Conservation (phyloP, 2,329 filamentous ascomycete species). For the Fusarium falciforme region DNA sequence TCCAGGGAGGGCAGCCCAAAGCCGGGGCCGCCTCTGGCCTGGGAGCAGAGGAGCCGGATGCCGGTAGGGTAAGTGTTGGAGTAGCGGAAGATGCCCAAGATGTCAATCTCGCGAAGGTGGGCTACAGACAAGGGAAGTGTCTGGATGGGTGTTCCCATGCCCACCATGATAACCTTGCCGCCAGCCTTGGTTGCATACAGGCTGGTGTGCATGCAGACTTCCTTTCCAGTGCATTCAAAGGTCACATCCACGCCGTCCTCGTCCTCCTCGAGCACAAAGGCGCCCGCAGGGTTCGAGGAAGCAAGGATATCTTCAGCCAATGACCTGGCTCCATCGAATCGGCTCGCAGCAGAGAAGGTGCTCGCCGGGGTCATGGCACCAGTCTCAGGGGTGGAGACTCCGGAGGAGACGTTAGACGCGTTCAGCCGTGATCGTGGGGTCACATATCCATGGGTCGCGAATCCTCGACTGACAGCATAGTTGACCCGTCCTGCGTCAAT, state of each 20-base stretch:
- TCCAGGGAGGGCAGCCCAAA: slow-evolving; percentile 71
- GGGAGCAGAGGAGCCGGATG: slow-evolving; percentile 69
- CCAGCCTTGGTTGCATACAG: slow-evolving; percentile 78
- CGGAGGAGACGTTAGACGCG: slow-evolving; percentile 59
- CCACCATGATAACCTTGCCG: slow-evolving; percentile 80
- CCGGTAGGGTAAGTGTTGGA: slow-evolving; percentile 80
- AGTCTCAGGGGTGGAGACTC: slow-evolving; percentile 58
- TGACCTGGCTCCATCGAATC: slow-evolving; percentile 62
- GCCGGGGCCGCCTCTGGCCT: slow-evolving; percentile 50
- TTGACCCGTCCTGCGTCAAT: slow-evolving; percentile 69
- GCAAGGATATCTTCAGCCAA: slow-evolving; percentile 63
- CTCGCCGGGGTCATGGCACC: slow-evolving; percentile 57
- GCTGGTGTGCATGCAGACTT: slow-evolving; percentile 79
- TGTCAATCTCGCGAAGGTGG: slow-evolving; percentile 79
- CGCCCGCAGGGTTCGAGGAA: slow-evolving; percentile 46
- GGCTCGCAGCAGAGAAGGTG: slow-evolving; percentile 59
- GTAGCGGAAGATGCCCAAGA: slow-evolving; percentile 82
- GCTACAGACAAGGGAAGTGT: slow-evolving; percentile 79
- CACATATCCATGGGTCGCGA: slow-evolving; percentile 70
- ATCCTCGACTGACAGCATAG: slow-evolving; percentile 68
- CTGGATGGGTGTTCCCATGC: slow-evolving; percentile 83
- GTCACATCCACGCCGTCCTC: slow-evolving; percentile 76
- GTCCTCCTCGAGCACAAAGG: slow-evolving; percentile 62
- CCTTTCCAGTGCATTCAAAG: slow-evolving; percentile 83
- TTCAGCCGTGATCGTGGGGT: slow-evolving; percentile 58